These are phyloP conservation scores for Kodamaea jinghongensis DNA, from an alignment of 805 yeast species.

Conservation along the genomic window DNA sequence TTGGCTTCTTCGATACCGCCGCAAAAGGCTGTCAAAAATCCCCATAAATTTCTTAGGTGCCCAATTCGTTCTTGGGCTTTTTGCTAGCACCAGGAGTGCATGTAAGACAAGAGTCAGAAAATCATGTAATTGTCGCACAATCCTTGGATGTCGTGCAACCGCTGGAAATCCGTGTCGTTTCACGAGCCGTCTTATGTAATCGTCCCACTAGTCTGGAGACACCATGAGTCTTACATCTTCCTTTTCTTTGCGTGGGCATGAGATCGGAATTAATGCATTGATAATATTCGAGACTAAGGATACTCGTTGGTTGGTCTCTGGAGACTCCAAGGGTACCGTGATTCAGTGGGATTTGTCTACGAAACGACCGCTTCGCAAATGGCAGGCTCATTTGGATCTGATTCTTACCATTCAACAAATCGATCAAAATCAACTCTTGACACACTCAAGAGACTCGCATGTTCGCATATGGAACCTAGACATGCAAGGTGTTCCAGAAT, in stretches of 20 bases:
- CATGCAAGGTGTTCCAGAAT: slow-evolving; percentile 19
- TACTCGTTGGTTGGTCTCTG: slow-evolving; percentile 40
- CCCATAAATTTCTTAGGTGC: no score
- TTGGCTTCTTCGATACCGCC: no score
- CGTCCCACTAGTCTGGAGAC: no score
- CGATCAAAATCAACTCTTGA: slow-evolving; percentile 13
- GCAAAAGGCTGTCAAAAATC: no score
- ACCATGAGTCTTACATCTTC: slow-evolving; percentile 7
- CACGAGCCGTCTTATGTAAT: no score
- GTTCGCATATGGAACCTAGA: slow-evolving; percentile 12
- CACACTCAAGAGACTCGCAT: slow-evolving; percentile 14
- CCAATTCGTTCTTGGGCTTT: no score
- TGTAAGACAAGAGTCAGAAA: no score
- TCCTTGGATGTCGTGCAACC: no score
- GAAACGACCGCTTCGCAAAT: slow-evolving; percentile 53
- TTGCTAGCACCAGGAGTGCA: no score
- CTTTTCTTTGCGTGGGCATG: slow-evolving; percentile 24
- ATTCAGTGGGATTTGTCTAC: slow-evolving; percentile 63
- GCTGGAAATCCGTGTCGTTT: no score
- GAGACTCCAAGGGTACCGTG: slow-evolving; percentile 62
- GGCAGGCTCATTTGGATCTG: slow-evolving; percentile 57
- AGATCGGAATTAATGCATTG: slow-evolving; percentile 15
- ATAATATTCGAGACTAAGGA: not conserved
- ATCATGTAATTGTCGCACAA: no score
- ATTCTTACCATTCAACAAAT: slow-evolving; percentile 45